These are phyloP conservation scores for Leavenworthia alabamica DNA, from an alignment of 345 rosid species.

Conservation along the genomic window DNA sequence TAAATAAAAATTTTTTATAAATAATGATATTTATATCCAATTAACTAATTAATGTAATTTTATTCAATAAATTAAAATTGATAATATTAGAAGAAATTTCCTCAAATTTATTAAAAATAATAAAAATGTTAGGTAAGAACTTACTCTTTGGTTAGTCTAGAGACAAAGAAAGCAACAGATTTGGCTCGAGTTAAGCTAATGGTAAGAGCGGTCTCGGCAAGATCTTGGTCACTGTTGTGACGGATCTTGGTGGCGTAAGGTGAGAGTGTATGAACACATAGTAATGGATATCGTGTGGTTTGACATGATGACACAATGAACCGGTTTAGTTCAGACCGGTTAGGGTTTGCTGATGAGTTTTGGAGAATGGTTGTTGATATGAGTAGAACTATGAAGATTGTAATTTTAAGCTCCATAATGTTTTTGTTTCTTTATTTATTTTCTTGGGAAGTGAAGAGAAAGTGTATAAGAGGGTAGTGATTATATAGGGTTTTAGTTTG, in stretches of 20 bases:
- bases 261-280: conserved; percentile 62
- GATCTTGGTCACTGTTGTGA: conserved; percentile 49
- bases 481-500: conserved; percentile 15
- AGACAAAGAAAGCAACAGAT: conserved; percentile 44
- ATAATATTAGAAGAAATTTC: no score
- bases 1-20: no score
- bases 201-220: conserved; percentile 57
- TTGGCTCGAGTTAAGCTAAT: conserved; percentile 57
- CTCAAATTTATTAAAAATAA: no score
- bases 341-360: conserved; percentile 10
- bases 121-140: background rate
- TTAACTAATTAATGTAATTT: no score
- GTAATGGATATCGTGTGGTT: conserved; percentile 57
- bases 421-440: background rate
- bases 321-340: conserved; percentile 7
- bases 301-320: conserved; percentile 62
- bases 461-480: background rate
- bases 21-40: no score
- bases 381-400: conserved; percentile 18
- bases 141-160: conserved; percentile 44
- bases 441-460: conserved; percentile 8
- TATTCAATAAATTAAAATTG: no score
- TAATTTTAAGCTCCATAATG: conserved; percentile 17
- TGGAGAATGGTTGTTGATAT: conserved; percentile 12
- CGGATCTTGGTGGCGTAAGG: conserved; percentile 52